phyloP scores from a whole-genome alignment of 2,329 filamentous ascomycete genomes.

The Albophoma yamanashiensis region DNA sequence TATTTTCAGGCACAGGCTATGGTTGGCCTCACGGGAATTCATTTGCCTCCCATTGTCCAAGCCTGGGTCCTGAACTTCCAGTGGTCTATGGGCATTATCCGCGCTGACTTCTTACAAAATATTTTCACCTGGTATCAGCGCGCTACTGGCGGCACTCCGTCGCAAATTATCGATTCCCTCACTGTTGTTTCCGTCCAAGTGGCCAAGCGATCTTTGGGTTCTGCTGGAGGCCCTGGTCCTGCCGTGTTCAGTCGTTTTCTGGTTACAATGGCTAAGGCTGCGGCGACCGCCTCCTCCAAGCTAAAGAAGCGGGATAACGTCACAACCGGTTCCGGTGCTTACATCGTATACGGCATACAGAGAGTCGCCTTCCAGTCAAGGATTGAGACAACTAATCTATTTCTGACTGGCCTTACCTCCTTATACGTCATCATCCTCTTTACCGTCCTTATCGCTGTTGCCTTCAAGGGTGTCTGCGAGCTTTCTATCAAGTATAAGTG shows the following conservation, averaged over 20 bases:
- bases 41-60: background rate
- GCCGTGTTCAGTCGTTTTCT: background rate
- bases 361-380: background rate
- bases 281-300: background rate
- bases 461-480: background rate
- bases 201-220: background rate
- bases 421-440: background rate
- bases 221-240: background rate
- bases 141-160: background rate
- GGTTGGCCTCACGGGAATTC: background rate
- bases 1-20: background rate
- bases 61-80: background rate
- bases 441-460: background rate
- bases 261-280: background rate
- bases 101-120: background rate
- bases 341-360: background rate
- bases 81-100: background rate
- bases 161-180: background rate
- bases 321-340: background rate
- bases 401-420: background rate
- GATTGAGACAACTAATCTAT: background rate
- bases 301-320: background rate
- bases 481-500: background rate
- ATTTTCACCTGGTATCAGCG: background rate
- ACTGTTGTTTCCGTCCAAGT: background rate